phyloP scores from a whole-genome alignment of 2,329 filamentous ascomycete species.

The Phyllosticta citribraziliensis region DNA sequence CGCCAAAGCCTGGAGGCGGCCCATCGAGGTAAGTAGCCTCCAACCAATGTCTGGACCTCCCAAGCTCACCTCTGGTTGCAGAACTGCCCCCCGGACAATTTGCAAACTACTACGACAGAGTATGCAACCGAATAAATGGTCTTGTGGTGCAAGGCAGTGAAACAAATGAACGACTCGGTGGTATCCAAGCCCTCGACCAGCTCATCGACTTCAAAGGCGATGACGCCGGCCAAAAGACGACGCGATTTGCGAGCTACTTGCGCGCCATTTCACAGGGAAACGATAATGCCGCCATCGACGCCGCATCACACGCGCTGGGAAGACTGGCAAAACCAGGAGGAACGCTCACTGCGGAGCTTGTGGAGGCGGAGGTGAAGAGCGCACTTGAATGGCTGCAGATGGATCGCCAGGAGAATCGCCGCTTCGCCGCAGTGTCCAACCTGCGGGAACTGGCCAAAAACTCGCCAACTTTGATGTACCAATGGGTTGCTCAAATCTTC shows the following conservation, averaged over 20 bases:
- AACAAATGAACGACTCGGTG: constrained; percentile 79
- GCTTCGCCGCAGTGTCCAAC: constrained; percentile 87
- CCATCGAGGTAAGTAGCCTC: constrained; percentile 32
- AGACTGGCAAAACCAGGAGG: constrained; percentile 87
- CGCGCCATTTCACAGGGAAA: constrained; percentile 81
- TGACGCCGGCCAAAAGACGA: constrained; percentile 86
- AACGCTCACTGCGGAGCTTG: constrained; percentile 85
- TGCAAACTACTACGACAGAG: constrained; percentile 55
- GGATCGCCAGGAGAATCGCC: constrained; percentile 82
- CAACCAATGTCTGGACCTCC: neutral
- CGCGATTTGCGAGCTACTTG: constrained; percentile 84
- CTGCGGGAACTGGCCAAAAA: constrained; percentile 84
- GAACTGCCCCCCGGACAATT: constrained; percentile 79
- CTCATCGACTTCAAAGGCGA: constrained; percentile 95
- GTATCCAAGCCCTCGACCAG: constrained; percentile 82
- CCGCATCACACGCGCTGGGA: constrained; percentile 79
- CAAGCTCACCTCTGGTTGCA: constrained; percentile 22
- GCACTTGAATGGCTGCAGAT: constrained; percentile 95
- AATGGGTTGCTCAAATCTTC: constrained; percentile 89
- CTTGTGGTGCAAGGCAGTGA: constrained; percentile 81
- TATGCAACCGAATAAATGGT: constrained; percentile 55
- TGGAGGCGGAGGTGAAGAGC: constrained; percentile 93
- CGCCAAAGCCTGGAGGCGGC: constrained; percentile 34
- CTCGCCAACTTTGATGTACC: constrained; percentile 90
- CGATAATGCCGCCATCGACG: constrained; percentile 82